Evolutionary conservation across 2,329 filamentous ascomycete genomes (phyloP).

Genomic region (Salinomyces thailandicus): DNA sequence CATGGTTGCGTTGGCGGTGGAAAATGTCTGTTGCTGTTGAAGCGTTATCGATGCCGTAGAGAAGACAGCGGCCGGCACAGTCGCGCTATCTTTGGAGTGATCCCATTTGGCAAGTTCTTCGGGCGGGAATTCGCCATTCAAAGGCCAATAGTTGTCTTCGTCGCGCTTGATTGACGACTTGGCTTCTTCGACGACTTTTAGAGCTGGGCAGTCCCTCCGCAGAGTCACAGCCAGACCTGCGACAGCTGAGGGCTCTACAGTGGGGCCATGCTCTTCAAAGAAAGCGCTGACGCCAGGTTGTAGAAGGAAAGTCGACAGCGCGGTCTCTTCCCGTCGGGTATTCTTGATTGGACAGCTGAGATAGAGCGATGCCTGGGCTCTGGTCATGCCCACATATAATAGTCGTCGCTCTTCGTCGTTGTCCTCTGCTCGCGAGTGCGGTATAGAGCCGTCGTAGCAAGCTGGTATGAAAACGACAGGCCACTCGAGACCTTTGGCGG

Average conservation of each 20-base stretch:
- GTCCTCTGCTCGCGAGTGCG: conserved; percentile 78
- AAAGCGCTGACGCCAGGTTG: conserved; percentile 41
- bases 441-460: conserved; percentile 81
- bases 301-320: conserved; percentile 62
- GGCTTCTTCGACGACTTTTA: conserved; percentile 43
- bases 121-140: conserved; percentile 45
- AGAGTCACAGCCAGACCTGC: conserved; percentile 63
- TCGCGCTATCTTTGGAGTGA: conserved; percentile 8
- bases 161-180: conserved; percentile 40
- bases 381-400: conserved; percentile 93
- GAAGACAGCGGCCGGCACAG: conserved; percentile 9
- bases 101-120: conserved; percentile 30
- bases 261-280: conserved; percentile 56
- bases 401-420: conserved; percentile 76
- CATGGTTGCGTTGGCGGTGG: conserved; percentile 19
- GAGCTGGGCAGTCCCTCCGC: conserved; percentile 48
- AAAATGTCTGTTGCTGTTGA: conserved; percentile 19
- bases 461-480: conserved; percentile 88
- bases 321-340: conserved; percentile 50
- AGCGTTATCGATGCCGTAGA: conserved; percentile 11
- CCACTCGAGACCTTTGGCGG: conserved; percentile 94
- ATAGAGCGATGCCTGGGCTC: conserved; percentile 77
- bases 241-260: conserved; percentile 53
- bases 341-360: conserved; percentile 67
- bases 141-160: conserved; percentile 59